Conservation (phyloP, 179 eudicot genomes). For the Beta macrorhiza region DNA sequence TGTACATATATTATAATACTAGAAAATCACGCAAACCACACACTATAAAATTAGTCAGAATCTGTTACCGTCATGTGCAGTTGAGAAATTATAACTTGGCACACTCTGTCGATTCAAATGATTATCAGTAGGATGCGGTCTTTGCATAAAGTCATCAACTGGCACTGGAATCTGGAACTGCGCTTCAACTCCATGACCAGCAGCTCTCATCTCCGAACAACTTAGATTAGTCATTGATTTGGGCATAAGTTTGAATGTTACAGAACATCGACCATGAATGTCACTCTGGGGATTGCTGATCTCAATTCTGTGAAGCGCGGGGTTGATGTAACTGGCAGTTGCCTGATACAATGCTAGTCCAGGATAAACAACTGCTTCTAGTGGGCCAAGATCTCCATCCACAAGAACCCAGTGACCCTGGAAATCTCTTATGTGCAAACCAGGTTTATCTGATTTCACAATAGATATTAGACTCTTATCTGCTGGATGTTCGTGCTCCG, state of each 20-base stretch:
- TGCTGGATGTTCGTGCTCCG: slow-evolving; percentile 72
- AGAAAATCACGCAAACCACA: too few species aligned
- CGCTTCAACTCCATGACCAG: slow-evolving; percentile 95
- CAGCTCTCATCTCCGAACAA: slow-evolving; percentile 96
- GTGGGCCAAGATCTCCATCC: slow-evolving; percentile 91
- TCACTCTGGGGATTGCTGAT: slow-evolving; percentile 53
- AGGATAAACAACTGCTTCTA: slow-evolving; percentile 79
- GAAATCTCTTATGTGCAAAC: slow-evolving; percentile 76
- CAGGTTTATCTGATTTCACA: slow-evolving; percentile 78
- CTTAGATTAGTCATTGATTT: slow-evolving; percentile 80
- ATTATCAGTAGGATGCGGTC: slow-evolving; percentile 68
- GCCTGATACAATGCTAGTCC: slow-evolving; percentile 93
- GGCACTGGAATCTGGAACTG: slow-evolving; percentile 95
- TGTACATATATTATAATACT: neutral
- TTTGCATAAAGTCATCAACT: slow-evolving; percentile 97
- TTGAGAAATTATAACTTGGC: slow-evolving; percentile 58
- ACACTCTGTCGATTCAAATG: slow-evolving; percentile 56
- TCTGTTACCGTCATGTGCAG: slow-evolving; percentile 65
- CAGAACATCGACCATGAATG: slow-evolving; percentile 75
- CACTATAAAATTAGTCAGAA: neutral
- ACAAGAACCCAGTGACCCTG: slow-evolving; percentile 84
- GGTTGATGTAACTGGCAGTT: slow-evolving; percentile 84
- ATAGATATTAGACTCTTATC: slow-evolving; percentile 80
- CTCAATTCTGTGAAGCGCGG: slow-evolving; percentile 70
- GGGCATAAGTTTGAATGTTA: slow-evolving; percentile 90